Evolutionary conservation across 306 rosid species (phyloP), one percentile per base, ranked within the genome.

Genomic region (Prunus campanulata): DNA sequence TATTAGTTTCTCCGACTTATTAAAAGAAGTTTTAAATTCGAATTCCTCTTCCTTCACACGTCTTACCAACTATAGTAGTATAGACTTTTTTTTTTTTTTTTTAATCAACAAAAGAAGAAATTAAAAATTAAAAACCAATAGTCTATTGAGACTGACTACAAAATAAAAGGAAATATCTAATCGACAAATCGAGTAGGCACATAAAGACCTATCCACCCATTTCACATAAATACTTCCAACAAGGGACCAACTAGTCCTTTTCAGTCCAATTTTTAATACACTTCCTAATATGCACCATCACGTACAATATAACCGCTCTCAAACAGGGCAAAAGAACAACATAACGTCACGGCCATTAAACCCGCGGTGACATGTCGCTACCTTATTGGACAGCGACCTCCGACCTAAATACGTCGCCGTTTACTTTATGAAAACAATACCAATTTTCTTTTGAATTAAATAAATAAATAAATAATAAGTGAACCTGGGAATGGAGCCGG

Each of bases 401-500:
- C 44, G 18, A 22, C 54, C 24, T 12, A 3, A 18, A 72, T 24
- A 32, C 16, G 55, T 13, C 65, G 30, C 3, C 75, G 32, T 54
- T 27, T 6, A 7, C 1, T 15, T 62, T 13, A 14, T 11, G 12
- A 20, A 19, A 2, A 19, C 8, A 52, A 52, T 7, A 8, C 1
- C n/a, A 55, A 56, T 56, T 56, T 56, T 15, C 11, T 1, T 19
- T 8, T 6, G 2, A 8, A 16, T 18, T 54, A 16, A 16, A 2
- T 11, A 11, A 22, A 11, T 2, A 24, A 12, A 54, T 5, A 0
- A 15, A 71, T 7, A 55, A 71, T 32, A 30, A 20, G 29, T 7
- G 1, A 6, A 81, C 84, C 84, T 81, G 84, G 32, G 65, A 63
- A n/a, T 22, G 69, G 12, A 39, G 81, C 69, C 81, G 81, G 74